These are phyloP conservation scores for Russula foetens DNA, from an alignment of 768 basidiomycete species.

Conservation along the genomic window DNA sequence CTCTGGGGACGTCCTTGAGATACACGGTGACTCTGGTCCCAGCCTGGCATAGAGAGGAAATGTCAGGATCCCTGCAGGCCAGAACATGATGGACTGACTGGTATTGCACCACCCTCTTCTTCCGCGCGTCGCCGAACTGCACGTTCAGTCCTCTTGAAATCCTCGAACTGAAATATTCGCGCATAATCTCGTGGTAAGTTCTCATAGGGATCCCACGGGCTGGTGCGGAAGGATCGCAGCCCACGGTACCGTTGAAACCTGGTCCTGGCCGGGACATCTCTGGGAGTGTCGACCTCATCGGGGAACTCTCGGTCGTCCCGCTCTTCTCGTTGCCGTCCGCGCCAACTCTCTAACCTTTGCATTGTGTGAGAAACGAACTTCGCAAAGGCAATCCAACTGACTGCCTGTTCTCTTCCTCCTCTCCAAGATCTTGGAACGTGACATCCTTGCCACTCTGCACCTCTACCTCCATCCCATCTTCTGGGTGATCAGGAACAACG, in stretches of 20 bases:
- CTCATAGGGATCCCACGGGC: slow-evolving; percentile 97
- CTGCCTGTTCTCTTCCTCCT: slow-evolving; percentile 84
- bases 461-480: slow-evolving; percentile 43
- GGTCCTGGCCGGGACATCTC: slow-evolving; percentile 65
- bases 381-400: slow-evolving; percentile 34
- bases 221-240: slow-evolving; percentile 85
- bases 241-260: slow-evolving; percentile 93
- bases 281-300: slow-evolving; percentile 93
- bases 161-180: slow-evolving; percentile 94
- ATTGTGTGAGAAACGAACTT: slow-evolving; percentile 5
- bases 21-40: slow-evolving; percentile 75
- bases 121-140: slow-evolving; percentile 59
- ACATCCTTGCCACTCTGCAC: slow-evolving; percentile 38
- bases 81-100: slow-evolving; percentile 40
- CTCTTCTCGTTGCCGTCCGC: slow-evolving; percentile 63
- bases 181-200: slow-evolving; percentile 92
- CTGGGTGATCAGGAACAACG: slow-evolving; percentile 40
- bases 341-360: slow-evolving; percentile 59
- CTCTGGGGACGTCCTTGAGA: slow-evolving; percentile 66
- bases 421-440: slow-evolving; percentile 68
- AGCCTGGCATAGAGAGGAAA: slow-evolving; percentile 41
- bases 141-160: slow-evolving; percentile 80
- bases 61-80: not conserved
- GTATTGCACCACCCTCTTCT: slow-evolving; percentile 48
- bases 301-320: slow-evolving; percentile 84